A percentile compares a stretch with the other conserved stretches of the same genome.
These are phyloP conservation scores for Terana coerulea DNA, from an alignment of 768 basidiomycete genomes.

Conservation along the genomic window DNA sequence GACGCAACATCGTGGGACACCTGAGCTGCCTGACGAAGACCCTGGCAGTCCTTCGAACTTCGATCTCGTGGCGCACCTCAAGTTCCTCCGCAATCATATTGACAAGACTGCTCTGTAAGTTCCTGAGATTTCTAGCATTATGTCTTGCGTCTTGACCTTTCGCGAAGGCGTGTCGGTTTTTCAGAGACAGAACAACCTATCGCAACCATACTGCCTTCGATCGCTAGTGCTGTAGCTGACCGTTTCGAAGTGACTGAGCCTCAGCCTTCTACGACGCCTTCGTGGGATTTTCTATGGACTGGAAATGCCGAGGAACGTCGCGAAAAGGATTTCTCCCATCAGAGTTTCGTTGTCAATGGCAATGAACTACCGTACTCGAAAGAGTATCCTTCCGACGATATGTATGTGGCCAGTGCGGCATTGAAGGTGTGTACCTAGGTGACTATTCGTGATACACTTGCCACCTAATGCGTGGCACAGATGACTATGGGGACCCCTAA, in stretches of 20 bases:
- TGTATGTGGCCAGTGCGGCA: conserved; percentile 60
- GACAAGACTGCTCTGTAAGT: conserved; percentile 87
- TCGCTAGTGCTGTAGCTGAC: conserved; percentile 39
- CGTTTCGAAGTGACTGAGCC: conserved; percentile 53
- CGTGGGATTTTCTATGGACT: conserved; percentile 77
- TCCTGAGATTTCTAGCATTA: conserved; percentile 11
- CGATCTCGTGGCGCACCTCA: conserved; percentile 74
- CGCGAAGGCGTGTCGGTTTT: conserved; percentile 60
- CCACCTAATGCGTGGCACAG: conserved; percentile 37
- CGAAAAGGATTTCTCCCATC: conserved; percentile 61
- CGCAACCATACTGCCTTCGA: conserved; percentile 36
- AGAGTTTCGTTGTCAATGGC: conserved; percentile 46
- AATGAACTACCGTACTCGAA: conserved; percentile 33
- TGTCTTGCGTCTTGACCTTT: neutral
- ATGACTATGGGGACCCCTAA: conserved; percentile 74
- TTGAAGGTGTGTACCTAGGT: conserved; percentile 51
- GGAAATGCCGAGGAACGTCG: conserved; percentile 68
- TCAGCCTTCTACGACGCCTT: conserved; percentile 34
- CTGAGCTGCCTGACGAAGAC: conserved; percentile 67
- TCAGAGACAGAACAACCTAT: conserved; percentile 39
- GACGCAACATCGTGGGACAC: conserved; percentile 64
- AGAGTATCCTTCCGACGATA: conserved; percentile 33
- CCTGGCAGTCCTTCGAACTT: conserved; percentile 68
- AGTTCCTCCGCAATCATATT: conserved; percentile 74
- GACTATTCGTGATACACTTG: neutral